These are phyloP conservation scores for Leccinum disarticulatum DNA, from an alignment of 768 basidiomycete genomes.

Conservation along the genomic window DNA sequence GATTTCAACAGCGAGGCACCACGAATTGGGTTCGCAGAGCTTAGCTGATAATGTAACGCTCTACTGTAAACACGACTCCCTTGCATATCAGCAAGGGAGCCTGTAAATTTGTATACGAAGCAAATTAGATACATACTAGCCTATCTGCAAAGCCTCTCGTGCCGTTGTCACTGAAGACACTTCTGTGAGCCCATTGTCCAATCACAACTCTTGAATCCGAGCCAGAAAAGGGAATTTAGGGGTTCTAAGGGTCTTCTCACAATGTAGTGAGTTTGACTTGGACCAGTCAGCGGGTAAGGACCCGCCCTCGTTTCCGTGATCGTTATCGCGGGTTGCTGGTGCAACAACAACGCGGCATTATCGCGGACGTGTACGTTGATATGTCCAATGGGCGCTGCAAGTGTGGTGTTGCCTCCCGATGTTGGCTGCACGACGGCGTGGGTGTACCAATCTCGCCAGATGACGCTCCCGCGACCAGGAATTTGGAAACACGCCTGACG, in stretches of 20 bases:
- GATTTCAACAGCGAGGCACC: too few species aligned
- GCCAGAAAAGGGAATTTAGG: constrained; percentile 23
- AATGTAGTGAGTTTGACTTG: constrained; percentile 1
- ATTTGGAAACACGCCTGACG: constrained; percentile 56
- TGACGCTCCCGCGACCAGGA: constrained; percentile 47
- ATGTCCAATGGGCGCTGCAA: constrained; percentile 64
- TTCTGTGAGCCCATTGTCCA: too few species aligned
- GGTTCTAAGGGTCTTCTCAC: too few species aligned
- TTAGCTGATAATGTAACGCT: too few species aligned
- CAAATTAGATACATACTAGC: too few species aligned
- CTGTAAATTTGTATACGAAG: too few species aligned
- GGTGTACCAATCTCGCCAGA: constrained; percentile 73
- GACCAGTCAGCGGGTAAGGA: constrained; percentile 58
- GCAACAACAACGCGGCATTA: constrained; percentile 59
- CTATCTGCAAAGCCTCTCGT: too few species aligned
- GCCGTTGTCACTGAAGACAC: too few species aligned
- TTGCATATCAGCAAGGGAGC: neutral
- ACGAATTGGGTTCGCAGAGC: too few species aligned
- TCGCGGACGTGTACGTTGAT: constrained; percentile 75
- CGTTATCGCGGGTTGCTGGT: constrained; percentile 62
- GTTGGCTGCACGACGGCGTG: constrained; percentile 51
- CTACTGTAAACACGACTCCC: too few species aligned
- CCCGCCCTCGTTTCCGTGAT: constrained; percentile 58
- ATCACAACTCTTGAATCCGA: constrained; percentile 7
- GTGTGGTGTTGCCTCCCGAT: constrained; percentile 41